Percentiles rank a stretch among this genome's conserved stretches.
Conservation (phyloP, 805 yeast species). For the Cyberlindnera mississippiensis region DNA sequence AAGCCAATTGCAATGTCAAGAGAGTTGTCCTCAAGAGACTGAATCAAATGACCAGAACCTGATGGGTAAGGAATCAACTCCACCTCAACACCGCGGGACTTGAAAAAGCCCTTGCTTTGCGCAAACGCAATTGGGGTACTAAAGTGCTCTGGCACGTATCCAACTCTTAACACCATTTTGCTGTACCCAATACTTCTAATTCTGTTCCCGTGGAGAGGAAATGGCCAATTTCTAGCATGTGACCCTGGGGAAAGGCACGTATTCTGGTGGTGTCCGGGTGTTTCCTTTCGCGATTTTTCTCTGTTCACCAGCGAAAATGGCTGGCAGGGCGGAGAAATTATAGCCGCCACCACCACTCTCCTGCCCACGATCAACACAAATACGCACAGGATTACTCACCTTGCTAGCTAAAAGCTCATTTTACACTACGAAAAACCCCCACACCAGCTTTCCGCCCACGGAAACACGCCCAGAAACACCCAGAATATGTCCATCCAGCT, state of each 20-base stretch:
- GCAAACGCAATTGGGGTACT: slow-evolving; percentile 84
- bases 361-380: too few species aligned
- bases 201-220: too few species aligned
- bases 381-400: too few species aligned
- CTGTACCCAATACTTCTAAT: too few species aligned
- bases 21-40: slow-evolving; percentile 56
- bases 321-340: not conserved
- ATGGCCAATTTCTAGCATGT: too few species aligned
- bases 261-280: slow-evolving; percentile 16
- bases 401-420: not conserved
- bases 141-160: slow-evolving; percentile 89
- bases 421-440: not conserved
- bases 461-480: too few species aligned
- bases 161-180: slow-evolving; percentile 48
- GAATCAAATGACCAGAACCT: slow-evolving; percentile 86
- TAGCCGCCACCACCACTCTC: not conserved
- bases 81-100: slow-evolving; percentile 45
- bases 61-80: slow-evolving; percentile 70
- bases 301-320: slow-evolving; percentile 1
- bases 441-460: too few species aligned
- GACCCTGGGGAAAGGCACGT: too few species aligned
- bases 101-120: slow-evolving; percentile 50
- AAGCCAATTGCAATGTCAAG: slow-evolving; percentile 83
- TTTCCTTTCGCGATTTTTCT: not conserved
- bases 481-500: slow-evolving; percentile 55